A percentile compares a stretch with the other conserved stretches of the same genome.
phyloP scores from a whole-genome alignment of 2,329 filamentous ascomycete species.

The Rhinocladiella similis region DNA sequence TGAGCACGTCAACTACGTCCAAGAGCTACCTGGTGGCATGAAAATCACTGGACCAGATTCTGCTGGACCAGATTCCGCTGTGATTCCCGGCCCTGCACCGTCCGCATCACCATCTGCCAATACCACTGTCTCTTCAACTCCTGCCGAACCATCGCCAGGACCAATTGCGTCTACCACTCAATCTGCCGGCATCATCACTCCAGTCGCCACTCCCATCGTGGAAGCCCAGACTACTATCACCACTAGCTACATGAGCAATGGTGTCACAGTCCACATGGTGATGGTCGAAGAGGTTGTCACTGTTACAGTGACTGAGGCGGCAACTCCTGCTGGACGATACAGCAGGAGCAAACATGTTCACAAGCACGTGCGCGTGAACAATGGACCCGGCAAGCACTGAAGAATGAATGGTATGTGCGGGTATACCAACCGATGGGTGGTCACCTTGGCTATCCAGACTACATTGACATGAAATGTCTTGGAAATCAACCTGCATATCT shows the following conservation, averaged over 20 bases:
- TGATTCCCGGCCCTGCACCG: slow-evolving; percentile 6
- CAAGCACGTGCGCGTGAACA: slow-evolving; percentile 11
- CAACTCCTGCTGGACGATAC: neutral
- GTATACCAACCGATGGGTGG: slow-evolving; percentile 17
- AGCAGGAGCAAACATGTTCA: slow-evolving; percentile 18
- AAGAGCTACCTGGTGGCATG: slow-evolving; percentile 65
- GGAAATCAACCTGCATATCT: slow-evolving; percentile 14
- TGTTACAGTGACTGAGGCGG: slow-evolving; percentile 18
- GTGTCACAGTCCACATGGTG: slow-evolving; percentile 25
- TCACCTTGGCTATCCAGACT: slow-evolving; percentile 22
- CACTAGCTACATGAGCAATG: slow-evolving; percentile 23
- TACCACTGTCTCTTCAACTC: neutral
- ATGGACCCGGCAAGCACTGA: slow-evolving; percentile 7
- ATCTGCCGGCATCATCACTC: slow-evolving; percentile 5
- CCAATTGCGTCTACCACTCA: slow-evolving; percentile 4
- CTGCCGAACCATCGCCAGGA: slow-evolving; percentile 10
- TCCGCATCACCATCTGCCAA: slow-evolving; percentile 1
- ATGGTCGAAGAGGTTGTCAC: slow-evolving; percentile 29
- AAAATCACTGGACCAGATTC: slow-evolving; percentile 49
- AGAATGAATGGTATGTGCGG: slow-evolving; percentile 3
- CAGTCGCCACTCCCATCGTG: neutral
- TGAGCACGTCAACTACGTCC: slow-evolving; percentile 57
- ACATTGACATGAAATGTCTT: slow-evolving; percentile 18
- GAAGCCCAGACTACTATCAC: slow-evolving; percentile 10
- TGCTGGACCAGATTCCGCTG: slow-evolving; percentile 45